Percentiles rank a stretch among this genome's conserved stretches.
These are phyloP conservation scores for Boletus mariae DNA, from an alignment of 1,284 basidiomycete genomes.

Conservation along the genomic window DNA sequence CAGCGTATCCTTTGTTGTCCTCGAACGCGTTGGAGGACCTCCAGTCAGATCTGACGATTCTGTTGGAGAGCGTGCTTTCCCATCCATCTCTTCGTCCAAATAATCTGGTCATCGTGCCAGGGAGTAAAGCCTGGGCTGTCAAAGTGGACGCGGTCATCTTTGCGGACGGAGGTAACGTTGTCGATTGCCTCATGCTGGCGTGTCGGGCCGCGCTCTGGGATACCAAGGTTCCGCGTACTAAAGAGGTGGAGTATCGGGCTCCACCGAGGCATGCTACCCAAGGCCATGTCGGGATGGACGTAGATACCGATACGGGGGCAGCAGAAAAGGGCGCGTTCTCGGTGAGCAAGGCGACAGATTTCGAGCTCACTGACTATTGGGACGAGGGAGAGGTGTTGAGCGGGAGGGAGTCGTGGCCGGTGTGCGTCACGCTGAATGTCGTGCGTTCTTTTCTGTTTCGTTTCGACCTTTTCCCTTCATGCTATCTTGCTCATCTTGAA, in stretches of 20 bases:
- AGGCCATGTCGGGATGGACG: conserved; percentile 45
- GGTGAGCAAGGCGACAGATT: conserved; percentile 52
- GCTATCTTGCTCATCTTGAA: not conserved
- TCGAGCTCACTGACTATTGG: conserved; percentile 81
- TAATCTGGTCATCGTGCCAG: conserved; percentile 60
- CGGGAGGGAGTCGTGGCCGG: conserved; percentile 62
- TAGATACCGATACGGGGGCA: conserved; percentile 38
- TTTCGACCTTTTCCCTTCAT: not conserved
- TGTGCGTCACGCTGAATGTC: conserved; percentile 72
- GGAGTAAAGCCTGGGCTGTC: conserved; percentile 66
- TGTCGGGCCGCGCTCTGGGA: conserved; percentile 75
- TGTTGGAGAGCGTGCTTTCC: conserved; percentile 56
- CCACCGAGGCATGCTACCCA: conserved; percentile 31
- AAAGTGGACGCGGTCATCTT: conserved; percentile 68
- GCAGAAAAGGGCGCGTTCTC: conserved; percentile 37
- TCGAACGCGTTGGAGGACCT: conserved; percentile 64
- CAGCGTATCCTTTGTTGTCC: conserved; percentile 69
- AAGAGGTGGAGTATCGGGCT: conserved; percentile 54
- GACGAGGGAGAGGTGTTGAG: conserved; percentile 70
- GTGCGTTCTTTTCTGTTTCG: conserved; percentile 38
- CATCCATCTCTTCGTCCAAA: conserved; percentile 59
- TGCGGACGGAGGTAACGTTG: conserved; percentile 66
- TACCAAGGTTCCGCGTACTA: conserved; percentile 71
- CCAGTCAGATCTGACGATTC: conserved; percentile 60
- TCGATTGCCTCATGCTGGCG: conserved; percentile 74